phyloP scores from a whole-genome alignment of 108 stramenopile genomes.

The Epithemia pelagica region DNA sequence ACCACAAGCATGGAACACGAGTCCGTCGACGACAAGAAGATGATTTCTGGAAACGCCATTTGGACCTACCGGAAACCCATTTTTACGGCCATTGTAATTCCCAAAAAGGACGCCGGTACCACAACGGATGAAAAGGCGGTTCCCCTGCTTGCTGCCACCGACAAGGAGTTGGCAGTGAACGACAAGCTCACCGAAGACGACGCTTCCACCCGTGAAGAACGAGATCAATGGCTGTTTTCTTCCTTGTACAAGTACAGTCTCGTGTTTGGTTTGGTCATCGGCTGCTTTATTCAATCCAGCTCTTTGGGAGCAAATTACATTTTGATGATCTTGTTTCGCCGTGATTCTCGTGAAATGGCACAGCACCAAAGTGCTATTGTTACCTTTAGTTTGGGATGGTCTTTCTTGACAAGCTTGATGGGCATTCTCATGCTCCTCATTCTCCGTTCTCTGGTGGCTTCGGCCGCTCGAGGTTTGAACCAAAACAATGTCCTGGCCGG shows the following conservation, averaged over 20 bases:
- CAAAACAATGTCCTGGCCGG: neutral
- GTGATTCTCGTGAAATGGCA: neutral
- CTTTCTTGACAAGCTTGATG: conserved; percentile 1
- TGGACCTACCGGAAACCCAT: neutral
- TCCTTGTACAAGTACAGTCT: neutral
- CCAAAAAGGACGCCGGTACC: neutral
- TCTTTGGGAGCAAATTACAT: conserved; percentile 11
- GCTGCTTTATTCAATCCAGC: conserved; percentile 8
- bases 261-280: conserved; percentile 2
- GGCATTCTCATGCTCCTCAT: conserved; percentile 5
- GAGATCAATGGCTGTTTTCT: neutral
- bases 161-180: too few species aligned
- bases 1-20: neutral
- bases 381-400: conserved; percentile 7
- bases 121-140: neutral
- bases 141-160: neutral
- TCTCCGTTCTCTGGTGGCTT: neutral
- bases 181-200: too few species aligned
- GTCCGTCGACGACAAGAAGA: neutral
- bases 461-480: neutral
- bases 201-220: neutral
- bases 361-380: neutral
- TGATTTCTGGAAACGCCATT: neutral
- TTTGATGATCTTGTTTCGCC: neutral
- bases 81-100: neutral